phyloP scores from a whole-genome alignment of 805 yeast genomes.

The Spathaspora passalidarum region DNA sequence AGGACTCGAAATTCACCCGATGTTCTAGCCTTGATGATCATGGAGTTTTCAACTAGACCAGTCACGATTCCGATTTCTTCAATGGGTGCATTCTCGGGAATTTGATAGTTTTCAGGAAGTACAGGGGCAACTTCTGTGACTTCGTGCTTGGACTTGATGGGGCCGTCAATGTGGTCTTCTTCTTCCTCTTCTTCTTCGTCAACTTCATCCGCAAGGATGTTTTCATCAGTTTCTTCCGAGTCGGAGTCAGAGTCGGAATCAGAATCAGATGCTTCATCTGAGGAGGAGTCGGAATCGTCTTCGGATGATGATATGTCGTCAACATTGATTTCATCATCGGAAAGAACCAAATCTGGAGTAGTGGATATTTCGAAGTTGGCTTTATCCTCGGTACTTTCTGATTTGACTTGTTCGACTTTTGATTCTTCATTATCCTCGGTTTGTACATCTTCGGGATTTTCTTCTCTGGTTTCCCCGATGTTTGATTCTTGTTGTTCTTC shows the following conservation, averaged over 20 bases:
- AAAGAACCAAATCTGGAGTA: conserved; percentile 7
- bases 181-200: conserved; percentile 60
- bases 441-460: background rate
- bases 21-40: conserved; percentile 64
- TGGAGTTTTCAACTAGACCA: conserved; percentile 67
- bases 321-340: conserved; percentile 28
- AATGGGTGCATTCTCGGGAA: conserved; percentile 61
- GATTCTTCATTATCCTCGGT: background rate
- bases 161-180: conserved; percentile 48
- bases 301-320: conserved; percentile 14
- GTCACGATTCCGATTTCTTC: conserved; percentile 69
- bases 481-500: background rate
- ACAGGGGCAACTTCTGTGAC: conserved; percentile 58
- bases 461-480: background rate
- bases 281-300: conserved; percentile 7
- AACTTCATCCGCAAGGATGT: conserved; percentile 55
- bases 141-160: conserved; percentile 80
- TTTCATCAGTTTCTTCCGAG: conserved; percentile 30
- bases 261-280: conserved; percentile 10
- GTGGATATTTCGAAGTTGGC: background rate
- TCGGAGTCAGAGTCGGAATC: conserved; percentile 17
- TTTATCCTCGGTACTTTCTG: background rate
- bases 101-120: conserved; percentile 62
- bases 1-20: conserved; percentile 86
- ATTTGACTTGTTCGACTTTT: background rate